Conservation (phyloP, 2,329 filamentous ascomycete species). For the Sordariomycetes sp. region DNA sequence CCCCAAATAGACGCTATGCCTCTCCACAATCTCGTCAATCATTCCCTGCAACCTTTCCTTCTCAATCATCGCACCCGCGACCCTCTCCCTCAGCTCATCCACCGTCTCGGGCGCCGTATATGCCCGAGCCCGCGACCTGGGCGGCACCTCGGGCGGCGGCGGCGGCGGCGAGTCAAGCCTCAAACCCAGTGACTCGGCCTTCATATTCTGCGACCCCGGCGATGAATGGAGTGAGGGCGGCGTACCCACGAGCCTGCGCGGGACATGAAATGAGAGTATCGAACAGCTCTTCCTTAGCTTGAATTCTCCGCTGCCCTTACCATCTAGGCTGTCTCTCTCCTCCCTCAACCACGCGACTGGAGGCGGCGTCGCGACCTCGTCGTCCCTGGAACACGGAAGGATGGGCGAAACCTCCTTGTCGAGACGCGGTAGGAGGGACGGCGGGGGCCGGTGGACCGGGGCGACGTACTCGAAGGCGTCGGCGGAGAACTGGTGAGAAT, state of each 20-base stretch:
- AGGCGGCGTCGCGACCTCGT: not conserved
- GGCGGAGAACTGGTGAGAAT: slow-evolving; percentile 23
- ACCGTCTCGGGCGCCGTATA: slow-evolving; percentile 28
- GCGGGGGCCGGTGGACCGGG: slow-evolving; percentile 11
- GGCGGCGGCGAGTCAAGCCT: slow-evolving; percentile 10
- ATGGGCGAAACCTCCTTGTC: slow-evolving; percentile 40
- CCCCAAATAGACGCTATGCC: slow-evolving; percentile 41
- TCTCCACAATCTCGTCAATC: slow-evolving; percentile 46
- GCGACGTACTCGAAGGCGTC: slow-evolving; percentile 11
- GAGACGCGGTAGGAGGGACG: slow-evolving; percentile 39
- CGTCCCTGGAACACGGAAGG: slow-evolving; percentile 31
- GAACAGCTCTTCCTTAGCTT: slow-evolving; percentile 29
- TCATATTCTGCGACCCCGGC: slow-evolving; percentile 9
- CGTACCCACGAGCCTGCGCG: slow-evolving; percentile 24
- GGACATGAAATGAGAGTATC: slow-evolving; percentile 42
- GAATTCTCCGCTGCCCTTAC: slow-evolving; percentile 20
- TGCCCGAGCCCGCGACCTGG: slow-evolving; percentile 28
- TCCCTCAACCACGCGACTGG: not conserved
- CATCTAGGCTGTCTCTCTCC: slow-evolving; percentile 11
- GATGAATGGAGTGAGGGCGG: no score
- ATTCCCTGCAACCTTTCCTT: slow-evolving; percentile 43
- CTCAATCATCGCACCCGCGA: slow-evolving; percentile 44
- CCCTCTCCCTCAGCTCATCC: slow-evolving; percentile 38
- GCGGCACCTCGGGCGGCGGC: slow-evolving; percentile 22
- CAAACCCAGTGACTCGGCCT: not conserved